These are phyloP conservation scores for Tetrapisispora pingtungensis DNA, from an alignment of 805 yeast genomes.

Conservation along the genomic window DNA sequence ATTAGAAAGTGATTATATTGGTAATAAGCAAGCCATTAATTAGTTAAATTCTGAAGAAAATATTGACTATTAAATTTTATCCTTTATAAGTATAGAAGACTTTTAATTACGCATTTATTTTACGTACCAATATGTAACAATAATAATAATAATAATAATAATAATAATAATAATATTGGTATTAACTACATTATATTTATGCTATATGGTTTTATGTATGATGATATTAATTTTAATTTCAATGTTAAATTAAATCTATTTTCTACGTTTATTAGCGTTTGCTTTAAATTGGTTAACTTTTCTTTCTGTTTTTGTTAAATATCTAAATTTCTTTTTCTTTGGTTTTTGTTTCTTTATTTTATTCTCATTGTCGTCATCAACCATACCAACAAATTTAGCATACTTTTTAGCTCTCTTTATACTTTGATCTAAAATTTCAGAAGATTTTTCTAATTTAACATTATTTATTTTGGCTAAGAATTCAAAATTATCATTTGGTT, in stretches of 20 bases:
- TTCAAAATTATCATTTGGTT: slow-evolving; percentile 44
- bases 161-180: not conserved
- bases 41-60: not conserved
- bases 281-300: slow-evolving; percentile 44
- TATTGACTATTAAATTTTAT: too few species aligned
- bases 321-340: slow-evolving; percentile 73
- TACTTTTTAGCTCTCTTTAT: slow-evolving; percentile 74
- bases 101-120: too few species aligned
- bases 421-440: slow-evolving; percentile 61
- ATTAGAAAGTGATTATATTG: slow-evolving; percentile 61
- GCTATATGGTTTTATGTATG: not conserved
- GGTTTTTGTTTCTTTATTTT: slow-evolving; percentile 16
- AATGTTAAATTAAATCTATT: slow-evolving; percentile 8
- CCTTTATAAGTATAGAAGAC: too few species aligned
- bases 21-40: not conserved
- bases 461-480: slow-evolving; percentile 52
- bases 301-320: slow-evolving; percentile 74
- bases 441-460: slow-evolving; percentile 61
- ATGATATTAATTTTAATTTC: not conserved
- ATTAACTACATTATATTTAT: too few species aligned
- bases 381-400: slow-evolving; percentile 55
- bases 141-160: not conserved
- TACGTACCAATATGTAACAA: too few species aligned
- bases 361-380: slow-evolving; percentile 31
- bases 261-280: slow-evolving; percentile 30